phyloP scores from a whole-genome alignment of 148 eudicot genomes.

The Vaccinium macrocarpon region DNA sequence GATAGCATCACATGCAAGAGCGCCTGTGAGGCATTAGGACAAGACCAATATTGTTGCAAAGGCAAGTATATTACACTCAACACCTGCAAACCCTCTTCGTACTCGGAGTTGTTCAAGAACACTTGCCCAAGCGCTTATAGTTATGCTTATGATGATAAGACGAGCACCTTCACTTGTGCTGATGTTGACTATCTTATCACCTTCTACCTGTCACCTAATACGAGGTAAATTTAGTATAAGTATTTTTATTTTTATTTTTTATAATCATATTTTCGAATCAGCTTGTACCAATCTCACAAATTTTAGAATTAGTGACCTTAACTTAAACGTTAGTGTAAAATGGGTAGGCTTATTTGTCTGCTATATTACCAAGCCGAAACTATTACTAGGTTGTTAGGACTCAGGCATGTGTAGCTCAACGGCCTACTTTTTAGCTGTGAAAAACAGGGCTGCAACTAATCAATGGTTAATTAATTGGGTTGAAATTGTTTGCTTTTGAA shows the following conservation, averaged over 20 bases:
- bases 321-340: too few species aligned
- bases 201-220: slow-evolving; percentile 63
- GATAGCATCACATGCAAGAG: slow-evolving; percentile 46
- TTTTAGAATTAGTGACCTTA: too few species aligned
- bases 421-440: background rate
- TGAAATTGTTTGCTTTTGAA: background rate
- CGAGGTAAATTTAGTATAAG: slow-evolving; percentile 51
- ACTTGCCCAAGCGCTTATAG: slow-evolving; percentile 81
- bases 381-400: background rate
- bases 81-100: slow-evolving; percentile 66
- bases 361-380: background rate
- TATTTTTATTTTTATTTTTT: too few species aligned
- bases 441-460: background rate
- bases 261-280: too few species aligned
- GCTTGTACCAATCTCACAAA: too few species aligned
- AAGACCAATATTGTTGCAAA: slow-evolving; percentile 54
- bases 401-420: background rate
- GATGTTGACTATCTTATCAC: slow-evolving; percentile 64
- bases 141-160: slow-evolving; percentile 77
- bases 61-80: slow-evolving; percentile 57
- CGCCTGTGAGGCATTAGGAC: slow-evolving; percentile 51
- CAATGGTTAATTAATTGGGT: background rate
- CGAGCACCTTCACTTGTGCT: slow-evolving; percentile 73
- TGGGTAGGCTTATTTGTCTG: too few species aligned
- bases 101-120: slow-evolving; percentile 58